Percentiles rank a stretch among this genome's conserved stretches.
Conservation (phyloP, 164 flowering plant genomes). For the Stephania yunnanensis region DNA sequence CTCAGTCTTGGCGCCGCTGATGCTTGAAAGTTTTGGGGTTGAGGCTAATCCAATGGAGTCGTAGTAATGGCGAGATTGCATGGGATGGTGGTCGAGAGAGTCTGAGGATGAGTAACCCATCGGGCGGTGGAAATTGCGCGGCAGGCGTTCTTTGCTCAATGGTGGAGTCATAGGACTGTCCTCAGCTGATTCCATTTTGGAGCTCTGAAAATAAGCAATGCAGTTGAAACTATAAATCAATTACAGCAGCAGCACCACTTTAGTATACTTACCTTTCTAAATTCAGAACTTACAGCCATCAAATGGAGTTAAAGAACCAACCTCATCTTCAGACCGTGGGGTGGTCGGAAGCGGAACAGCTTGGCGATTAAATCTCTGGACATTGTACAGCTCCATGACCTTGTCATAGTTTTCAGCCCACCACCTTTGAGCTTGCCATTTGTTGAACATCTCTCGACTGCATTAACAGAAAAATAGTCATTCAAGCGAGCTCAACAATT, state of each 20-base stretch:
- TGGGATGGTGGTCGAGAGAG: slow-evolving; percentile 67
- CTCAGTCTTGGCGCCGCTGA: slow-evolving; percentile 72
- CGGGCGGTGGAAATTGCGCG: slow-evolving; percentile 52
- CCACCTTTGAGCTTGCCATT: slow-evolving; percentile 99
- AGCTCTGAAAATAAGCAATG: slow-evolving; percentile 35
- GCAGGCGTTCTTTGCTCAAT: slow-evolving; percentile 55
- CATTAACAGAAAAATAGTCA: slow-evolving; percentile 13
- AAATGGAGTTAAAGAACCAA: slow-evolving; percentile 13
- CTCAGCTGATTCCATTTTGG: slow-evolving; percentile 58
- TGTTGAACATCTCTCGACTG: slow-evolving; percentile 95
- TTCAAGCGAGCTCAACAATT: background rate
- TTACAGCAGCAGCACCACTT: background rate
- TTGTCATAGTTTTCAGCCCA: slow-evolving; percentile 96
- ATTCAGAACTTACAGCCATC: background rate
- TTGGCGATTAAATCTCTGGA: slow-evolving; percentile 69
- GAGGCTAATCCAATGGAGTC: slow-evolving; percentile 57
- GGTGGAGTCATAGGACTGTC: slow-evolving; percentile 90
- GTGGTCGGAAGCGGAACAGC: slow-evolving; percentile 68
- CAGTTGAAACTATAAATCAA: background rate
- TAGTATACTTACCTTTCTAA: background rate
- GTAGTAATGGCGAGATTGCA: slow-evolving; percentile 34
- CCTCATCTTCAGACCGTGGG: slow-evolving; percentile 83
- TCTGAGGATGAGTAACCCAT: slow-evolving; percentile 74
- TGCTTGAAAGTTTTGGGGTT: slow-evolving; percentile 81
- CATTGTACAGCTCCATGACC: slow-evolving; percentile 96